Evolutionary conservation across 805 yeast genomes (phyloP).

Genomic region (Candida taoyuanica): DNA sequence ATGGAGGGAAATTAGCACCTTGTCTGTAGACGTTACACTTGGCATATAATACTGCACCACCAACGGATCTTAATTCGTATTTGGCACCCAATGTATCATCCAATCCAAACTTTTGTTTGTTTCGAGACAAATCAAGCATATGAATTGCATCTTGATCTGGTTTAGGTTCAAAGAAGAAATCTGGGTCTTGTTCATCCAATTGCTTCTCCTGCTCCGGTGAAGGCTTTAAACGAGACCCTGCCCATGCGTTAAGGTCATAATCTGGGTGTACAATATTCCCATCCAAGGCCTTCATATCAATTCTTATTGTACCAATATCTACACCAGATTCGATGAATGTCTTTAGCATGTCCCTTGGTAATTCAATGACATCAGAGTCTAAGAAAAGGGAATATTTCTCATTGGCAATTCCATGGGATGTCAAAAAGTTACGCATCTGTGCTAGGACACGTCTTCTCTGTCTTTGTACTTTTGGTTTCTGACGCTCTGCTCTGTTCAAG

Average conservation of each 20-base stretch:
- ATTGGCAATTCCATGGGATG: conserved; percentile 20
- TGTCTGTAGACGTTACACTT: conserved; percentile 40
- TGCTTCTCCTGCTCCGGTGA: conserved; percentile 16
- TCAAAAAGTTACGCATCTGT: conserved; percentile 25
- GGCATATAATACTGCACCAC: conserved; percentile 46
- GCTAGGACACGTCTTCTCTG: conserved; percentile 25
- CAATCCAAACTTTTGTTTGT: conserved; percentile 14
- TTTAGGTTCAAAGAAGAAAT: conserved; percentile 15
- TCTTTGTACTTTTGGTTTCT: conserved; percentile 17
- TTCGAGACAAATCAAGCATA: conserved; percentile 10
- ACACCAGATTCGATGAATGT: conserved; percentile 23
- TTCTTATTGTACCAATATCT: conserved; percentile 30
- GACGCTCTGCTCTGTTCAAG: conserved; percentile 18
- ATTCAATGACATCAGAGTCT: conserved; percentile 29
- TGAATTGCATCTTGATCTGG: conserved; percentile 13
- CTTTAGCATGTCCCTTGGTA: conserved; percentile 24
- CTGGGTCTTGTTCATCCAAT: conserved; percentile 12
- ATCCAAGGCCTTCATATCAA: conserved; percentile 21
- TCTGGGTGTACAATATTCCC: conserved; percentile 20
- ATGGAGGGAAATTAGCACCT: conserved; percentile 44
- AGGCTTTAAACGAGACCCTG: conserved; percentile 28
- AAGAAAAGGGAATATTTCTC: conserved; percentile 30
- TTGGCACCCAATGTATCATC: conserved; percentile 2
- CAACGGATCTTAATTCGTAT: conserved; percentile 39
- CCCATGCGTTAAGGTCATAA: conserved; percentile 34